Evolutionary conservation across 768 basidiomycete species (phyloP), one percentile per base, ranked within the genome.

Genomic region (Amanita muscaria): DNA sequence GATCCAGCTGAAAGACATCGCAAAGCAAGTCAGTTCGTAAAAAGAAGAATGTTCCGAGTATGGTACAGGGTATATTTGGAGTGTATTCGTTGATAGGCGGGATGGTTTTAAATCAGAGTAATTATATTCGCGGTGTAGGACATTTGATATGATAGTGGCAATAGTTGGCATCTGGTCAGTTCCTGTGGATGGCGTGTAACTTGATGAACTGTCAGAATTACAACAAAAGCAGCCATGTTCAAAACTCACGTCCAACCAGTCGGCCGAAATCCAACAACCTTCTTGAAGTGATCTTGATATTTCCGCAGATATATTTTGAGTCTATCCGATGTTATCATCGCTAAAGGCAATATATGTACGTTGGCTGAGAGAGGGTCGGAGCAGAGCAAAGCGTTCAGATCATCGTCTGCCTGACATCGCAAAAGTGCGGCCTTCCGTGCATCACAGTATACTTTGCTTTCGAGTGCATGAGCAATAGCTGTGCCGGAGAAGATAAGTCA

Each of bases 31-130:
- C 51, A 94, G 69, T 63, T 98, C 94, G 54, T 88, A 88, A 63
- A 97, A 97, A 25, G 88, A 91, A 24, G 88, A 90, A 60, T 98
- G 94, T 58, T 98, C 96, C 4, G 92, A 97, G 58, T 98, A 98
- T 8, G 82, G 86, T 44, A 88, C 80, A 42, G 88, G 85, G 56
- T 82, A 89, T 33, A 96, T 66, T 64, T 83, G 83, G 35, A 86
- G 61, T 24, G 67, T 63, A 12, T 77, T 52, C 12, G 82, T 83
- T 9, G 89, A 88, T 48, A 86, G 87, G 34, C 77, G 74, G 54
- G 74, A 76, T 16, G 79, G 74, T 33, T 72, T 76, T 12, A 94
- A 69, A 58, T 85, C 74, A 16, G 77, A 64, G 43, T 77, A 72
- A 3, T 80, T 81, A 65, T 88, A 98, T 14, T 72, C 67, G 49